Evolutionary conservation across 139 green algal genomes (phyloP), one percentile per base, ranked within the genome.

Genomic region (Zygnema cylindricum): DNA sequence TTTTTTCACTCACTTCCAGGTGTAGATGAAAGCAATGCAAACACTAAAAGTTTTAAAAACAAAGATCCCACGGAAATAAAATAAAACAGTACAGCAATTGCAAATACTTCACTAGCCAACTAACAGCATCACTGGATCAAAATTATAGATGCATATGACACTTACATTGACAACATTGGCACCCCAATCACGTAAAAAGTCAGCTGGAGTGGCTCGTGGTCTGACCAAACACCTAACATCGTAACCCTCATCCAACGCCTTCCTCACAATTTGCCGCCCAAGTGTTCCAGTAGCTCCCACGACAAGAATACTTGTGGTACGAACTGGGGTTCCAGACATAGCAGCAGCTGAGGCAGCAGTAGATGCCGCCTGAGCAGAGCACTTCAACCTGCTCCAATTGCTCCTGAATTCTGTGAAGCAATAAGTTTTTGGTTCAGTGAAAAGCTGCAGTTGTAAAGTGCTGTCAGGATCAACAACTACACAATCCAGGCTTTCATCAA

Each of bases 171-270:
- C 96, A 1, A 95, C 97, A 36, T 94, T 98, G 7, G 97, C 97
- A 38, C 97, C 97, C 97, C 97, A 99, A 88, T 99, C 97, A 11
- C 97, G 93, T 69, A 99, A 93, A 89, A 99, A 99, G 91, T 99
- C 97, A 41, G 97, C 97, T 16, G 97, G 97, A 63, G 94, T 97
- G 76, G 95, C 92, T 25, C 97, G 93, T 1, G 97, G 96, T 42
- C 97, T 91, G 33, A 99, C 97, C 11, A 98, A 95, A 93, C 96
- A 99, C 40, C 97, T 95, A 7, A 99, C 96, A 43, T 99, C 97
- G 91, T 99, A 99, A 49, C 97, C 97, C 91, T 99, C 97, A 78
- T 99, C 97, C 69, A 99, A 92, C 0, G 96, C 96, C 33, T 94
- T 93, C 36, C 97, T 94, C 63, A 99, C 97, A 1, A 99, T 93